These are phyloP conservation scores for Lonicera japonica DNA, from an alignment of 129 eudicot genomes.

Conservation along the genomic window DNA sequence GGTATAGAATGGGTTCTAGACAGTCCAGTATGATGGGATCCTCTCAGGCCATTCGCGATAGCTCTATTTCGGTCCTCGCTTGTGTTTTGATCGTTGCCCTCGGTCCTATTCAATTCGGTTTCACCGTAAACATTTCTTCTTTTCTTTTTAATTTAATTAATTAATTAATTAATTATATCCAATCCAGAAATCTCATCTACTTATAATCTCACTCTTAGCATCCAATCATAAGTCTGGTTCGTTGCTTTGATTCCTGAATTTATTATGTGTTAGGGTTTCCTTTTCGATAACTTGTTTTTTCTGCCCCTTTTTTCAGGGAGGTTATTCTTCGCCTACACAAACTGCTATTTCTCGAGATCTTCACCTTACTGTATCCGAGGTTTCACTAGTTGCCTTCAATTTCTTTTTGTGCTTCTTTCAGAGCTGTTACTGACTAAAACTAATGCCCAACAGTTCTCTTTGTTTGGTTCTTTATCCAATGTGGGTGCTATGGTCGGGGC, in stretches of 20 bases:
- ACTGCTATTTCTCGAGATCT: constrained; percentile 55
- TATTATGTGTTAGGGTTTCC: background rate
- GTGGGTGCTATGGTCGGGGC: constrained; percentile 99
- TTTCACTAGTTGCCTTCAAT: background rate
- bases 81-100: constrained; percentile 83
- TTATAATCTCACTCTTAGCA: background rate
- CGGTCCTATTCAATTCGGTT: constrained; percentile 93
- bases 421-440: constrained; percentile 5
- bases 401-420: constrained; percentile 3
- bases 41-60: constrained; percentile 72
- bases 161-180: no score
- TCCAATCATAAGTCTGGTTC: no score
- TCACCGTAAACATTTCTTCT: constrained; percentile 47
- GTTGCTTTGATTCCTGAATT: background rate
- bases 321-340: constrained; percentile 82
- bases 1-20: constrained; percentile 90
- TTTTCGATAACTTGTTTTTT: background rate
- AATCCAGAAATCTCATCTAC: no score
- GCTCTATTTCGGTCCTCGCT: constrained; percentile 84
- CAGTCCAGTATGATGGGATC: constrained; percentile 87
- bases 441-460: constrained; percentile 57
- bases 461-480: constrained; percentile 85
- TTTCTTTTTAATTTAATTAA: background rate
- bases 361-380: constrained; percentile 64
- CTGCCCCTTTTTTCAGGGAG: constrained; percentile 38